These are phyloP conservation scores for Macaranga tanarius DNA, from an alignment of 441 rosid species.

Conservation along the genomic window DNA sequence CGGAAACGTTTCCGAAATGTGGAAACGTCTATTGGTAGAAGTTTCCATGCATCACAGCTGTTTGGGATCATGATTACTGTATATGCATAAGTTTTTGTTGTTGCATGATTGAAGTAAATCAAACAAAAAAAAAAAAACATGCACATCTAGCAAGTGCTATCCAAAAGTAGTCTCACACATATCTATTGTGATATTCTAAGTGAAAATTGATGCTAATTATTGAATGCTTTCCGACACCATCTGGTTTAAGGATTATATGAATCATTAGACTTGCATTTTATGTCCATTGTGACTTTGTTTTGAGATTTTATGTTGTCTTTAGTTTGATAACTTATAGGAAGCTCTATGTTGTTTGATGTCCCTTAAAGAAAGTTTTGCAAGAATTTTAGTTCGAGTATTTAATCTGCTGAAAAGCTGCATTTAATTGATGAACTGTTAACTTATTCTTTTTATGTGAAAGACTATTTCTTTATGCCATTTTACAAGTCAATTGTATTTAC, in stretches of 20 bases:
- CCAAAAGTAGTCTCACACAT: neutral
- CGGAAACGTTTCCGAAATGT: no score
- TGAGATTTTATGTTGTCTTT: neutral
- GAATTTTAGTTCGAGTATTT: neutral
- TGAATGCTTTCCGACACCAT: neutral
- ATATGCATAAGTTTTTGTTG: neutral
- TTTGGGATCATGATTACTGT: neutral
- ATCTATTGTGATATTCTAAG: neutral
- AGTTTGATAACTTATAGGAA: no score
- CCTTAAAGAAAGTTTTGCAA: neutral
- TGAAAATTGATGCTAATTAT: neutral
- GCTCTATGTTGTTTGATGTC: neutral
- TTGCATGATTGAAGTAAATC: neutral
- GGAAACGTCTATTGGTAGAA: no score
- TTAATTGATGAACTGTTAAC: no score
- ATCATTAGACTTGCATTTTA: neutral
- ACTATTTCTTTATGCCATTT: neutral
- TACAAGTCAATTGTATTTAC: conserved; percentile 28
- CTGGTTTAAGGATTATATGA: neutral
- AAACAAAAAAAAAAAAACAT: no score
- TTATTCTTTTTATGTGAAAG: no score
- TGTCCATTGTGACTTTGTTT: no score
- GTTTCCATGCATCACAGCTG: no score
- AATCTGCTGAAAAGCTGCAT: no score
- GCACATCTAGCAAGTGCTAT: no score